Conservation (phyloP, 176 grass and related monocot genomes). For the Phyllostachys edulis region DNA sequence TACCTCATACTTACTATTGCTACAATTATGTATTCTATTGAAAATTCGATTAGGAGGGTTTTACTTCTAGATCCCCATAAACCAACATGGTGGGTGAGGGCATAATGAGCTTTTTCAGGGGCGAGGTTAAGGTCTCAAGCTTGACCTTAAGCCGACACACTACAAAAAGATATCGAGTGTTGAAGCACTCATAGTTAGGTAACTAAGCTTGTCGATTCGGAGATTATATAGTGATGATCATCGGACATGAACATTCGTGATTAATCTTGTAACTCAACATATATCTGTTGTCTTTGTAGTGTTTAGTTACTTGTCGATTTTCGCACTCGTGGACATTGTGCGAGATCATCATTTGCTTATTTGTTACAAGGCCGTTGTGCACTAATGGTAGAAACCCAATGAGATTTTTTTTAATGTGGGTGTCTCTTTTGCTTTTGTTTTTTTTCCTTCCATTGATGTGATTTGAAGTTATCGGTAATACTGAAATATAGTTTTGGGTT, state of each 20-base stretch:
- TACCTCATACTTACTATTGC: conserved; percentile 14
- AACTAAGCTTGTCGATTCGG: not conserved
- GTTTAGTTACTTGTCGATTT: too few relatives aligned
- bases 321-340: too few relatives aligned
- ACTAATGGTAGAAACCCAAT: too few relatives aligned
- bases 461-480: not conserved
- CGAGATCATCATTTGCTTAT: too few relatives aligned
- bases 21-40: not conserved
- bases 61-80: not conserved
- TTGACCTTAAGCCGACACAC: not conserved
- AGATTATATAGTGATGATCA: too few relatives aligned
- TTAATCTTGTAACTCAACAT: too few relatives aligned
- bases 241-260: too few relatives aligned
- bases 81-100: not conserved
- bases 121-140: not conserved
- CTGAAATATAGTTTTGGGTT: not conserved
- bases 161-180: not conserved
- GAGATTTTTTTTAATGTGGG: conserved; percentile 91
- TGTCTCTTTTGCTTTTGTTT: too few relatives aligned
- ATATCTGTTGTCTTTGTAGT: too few relatives aligned
- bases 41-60: not conserved
- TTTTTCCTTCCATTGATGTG: not conserved
- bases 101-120: not conserved
- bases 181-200: not conserved
- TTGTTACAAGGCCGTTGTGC: too few relatives aligned